These are phyloP conservation scores for Puccinia coronata DNA, from an alignment of 1,284 basidiomycete species.

Conservation along the genomic window DNA sequence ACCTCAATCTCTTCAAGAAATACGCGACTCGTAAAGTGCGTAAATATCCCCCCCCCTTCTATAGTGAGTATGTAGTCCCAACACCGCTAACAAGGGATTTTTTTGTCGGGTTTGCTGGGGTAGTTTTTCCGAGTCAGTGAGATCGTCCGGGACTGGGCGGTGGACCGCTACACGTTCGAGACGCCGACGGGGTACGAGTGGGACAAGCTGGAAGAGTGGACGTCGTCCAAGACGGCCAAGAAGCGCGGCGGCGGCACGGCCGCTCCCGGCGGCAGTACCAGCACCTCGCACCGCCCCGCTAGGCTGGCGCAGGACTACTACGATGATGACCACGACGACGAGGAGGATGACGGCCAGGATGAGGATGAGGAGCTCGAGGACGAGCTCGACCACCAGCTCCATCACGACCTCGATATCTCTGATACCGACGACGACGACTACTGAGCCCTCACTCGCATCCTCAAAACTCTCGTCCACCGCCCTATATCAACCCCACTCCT, in stretches of 20 bases:
- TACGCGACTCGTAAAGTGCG: slow-evolving; percentile 47
- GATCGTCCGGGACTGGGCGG: slow-evolving; percentile 39
- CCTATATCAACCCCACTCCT: not conserved
- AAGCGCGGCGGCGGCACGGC: no score
- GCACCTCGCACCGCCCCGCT: not conserved
- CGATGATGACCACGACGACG: not conserved
- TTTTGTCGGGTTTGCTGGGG: not conserved
- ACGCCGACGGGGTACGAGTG: slow-evolving; percentile 43
- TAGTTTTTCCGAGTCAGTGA: slow-evolving; percentile 48
- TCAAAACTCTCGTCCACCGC: not conserved
- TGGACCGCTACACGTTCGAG: slow-evolving; percentile 37
- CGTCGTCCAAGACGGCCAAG: not conserved
- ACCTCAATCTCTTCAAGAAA: slow-evolving; percentile 44
- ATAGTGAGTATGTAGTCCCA: no score
- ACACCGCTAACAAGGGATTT: no score
- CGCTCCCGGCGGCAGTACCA: not conserved
- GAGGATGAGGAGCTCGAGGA: not conserved
- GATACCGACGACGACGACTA: slow-evolving; percentile 5
- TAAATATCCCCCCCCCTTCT: not conserved
- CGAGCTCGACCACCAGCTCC: not conserved
- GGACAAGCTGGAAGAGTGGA: slow-evolving; percentile 44
- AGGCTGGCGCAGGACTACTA: not conserved
- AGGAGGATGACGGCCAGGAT: not conserved
- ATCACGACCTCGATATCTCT: not conserved
- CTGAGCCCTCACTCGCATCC: not conserved